Percentiles rank a stretch among this genome's conserved stretches.
Evolutionary conservation across 805 yeast species (phyloP).

Genomic region (Teunomyces atbi): DNA sequence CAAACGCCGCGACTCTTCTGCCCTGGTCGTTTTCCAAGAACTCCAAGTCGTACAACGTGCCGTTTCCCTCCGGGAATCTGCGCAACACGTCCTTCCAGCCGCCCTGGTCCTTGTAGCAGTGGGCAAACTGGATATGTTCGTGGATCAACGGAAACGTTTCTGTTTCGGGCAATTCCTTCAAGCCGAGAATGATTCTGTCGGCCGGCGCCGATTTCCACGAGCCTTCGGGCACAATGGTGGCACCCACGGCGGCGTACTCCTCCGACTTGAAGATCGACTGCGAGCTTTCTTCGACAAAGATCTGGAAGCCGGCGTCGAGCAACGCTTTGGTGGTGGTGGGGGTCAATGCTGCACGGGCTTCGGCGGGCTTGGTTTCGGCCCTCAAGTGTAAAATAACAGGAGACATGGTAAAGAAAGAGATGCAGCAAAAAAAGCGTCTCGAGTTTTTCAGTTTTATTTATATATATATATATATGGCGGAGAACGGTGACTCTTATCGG

Average conservation of each 20-base stretch:
- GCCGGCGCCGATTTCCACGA: constrained; percentile 92
- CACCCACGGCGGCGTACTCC: constrained; percentile 82
- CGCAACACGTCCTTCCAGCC: constrained; percentile 93
- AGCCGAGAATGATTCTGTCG: constrained; percentile 86
- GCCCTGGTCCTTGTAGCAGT: constrained; percentile 94
- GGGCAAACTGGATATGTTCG: constrained; percentile 98
- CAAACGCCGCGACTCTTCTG: constrained; percentile 98
- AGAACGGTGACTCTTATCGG: constrained; percentile 2
- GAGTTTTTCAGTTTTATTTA: background rate
- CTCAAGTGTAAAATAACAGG: constrained; percentile 79
- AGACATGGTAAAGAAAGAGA: constrained; percentile 7
- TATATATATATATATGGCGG: background rate
- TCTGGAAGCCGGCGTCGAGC: constrained; percentile 81
- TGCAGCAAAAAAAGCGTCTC: background rate
- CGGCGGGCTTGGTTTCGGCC: constrained; percentile 96
- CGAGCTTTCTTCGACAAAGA: constrained; percentile 82
- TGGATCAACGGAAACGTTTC: constrained; percentile 88
- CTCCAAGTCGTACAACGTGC: constrained; percentile 89
- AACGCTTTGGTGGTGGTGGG: constrained; percentile 86
- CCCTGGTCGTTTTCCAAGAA: constrained; percentile 92
- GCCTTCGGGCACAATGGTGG: constrained; percentile 85
- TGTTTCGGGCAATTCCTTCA: constrained; percentile 92
- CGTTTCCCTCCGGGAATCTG: constrained; percentile 90
- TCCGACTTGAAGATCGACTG: constrained; percentile 75
- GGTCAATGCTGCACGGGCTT: constrained; percentile 95